Base-by-base conservation (phyloP, 192 early-diverging fungal genomes). In the Backusella parvicylindrica region DNA sequence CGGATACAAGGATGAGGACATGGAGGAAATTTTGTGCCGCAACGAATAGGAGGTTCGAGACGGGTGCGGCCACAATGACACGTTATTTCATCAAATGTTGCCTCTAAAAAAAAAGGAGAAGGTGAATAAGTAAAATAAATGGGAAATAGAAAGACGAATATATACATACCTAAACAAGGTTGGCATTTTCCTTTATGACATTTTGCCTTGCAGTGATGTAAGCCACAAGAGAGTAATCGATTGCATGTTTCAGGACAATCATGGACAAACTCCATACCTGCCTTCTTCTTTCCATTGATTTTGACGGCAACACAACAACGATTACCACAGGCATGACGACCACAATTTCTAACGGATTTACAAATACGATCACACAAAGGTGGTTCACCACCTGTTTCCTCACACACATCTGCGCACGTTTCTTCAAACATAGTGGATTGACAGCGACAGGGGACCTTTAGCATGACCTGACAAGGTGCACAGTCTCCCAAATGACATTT, bases 21-120 rank as follows among this genome's bases (percentile, higher is more conserved):
- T 2, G 82, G 78, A 0, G 95, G 96, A 13, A 94, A 85, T 33
- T 83, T 75, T 1, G 92, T 91, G 0, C 93, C 93, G 74, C 97
- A 99, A 16, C 93, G 84, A 71, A 98, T 92, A 3, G 97, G 97
- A 28, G 97, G 92, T 70, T 90, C 84, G 31, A 95, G 64, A 15
- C 89, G 86, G 0, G 95, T 95, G 8, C 87, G 86, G 36, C 96
- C 96, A 81, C 97, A 99, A 32, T 90, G 83, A 70, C 97, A 99
- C 18, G 91, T 81, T 8, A 96, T 82, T 75, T 97, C 95, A 30
- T 93, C 94, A 80, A 95, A 94, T 18, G 87, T 87, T 1, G 95
- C 92, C 64, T 89, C 86, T 81, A 71, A n/a, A 47, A n/a, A 60
- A 66, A 68, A 9, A 65, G 26, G 32, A 37, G 16, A 68, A 11